Evolutionary conservation across 768 basidiomycete genomes (phyloP), one percentile per base, ranked within the genome.

Genomic region (Boletus vermiculosoides): DNA sequence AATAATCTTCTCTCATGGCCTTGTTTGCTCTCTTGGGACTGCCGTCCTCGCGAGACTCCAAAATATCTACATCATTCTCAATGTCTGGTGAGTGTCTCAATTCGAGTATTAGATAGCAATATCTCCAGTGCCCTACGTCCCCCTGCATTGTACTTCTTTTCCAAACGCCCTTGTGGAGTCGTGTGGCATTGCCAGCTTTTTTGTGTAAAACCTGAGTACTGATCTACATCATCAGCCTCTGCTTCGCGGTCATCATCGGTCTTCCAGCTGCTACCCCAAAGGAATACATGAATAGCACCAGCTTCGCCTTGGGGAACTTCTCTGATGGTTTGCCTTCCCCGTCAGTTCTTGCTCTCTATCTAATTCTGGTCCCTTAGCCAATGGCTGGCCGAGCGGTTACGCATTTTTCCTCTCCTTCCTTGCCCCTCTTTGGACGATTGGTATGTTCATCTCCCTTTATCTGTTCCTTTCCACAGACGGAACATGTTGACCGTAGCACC

Each of bases 1-100:
- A 5, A 71, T 92, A 50, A 63, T 92, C 13, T 51, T 87, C 22
- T 75, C 80, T 3, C 87, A 92, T 65, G 87, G 79, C 0, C 56
- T 84, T 1, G 66, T 88, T 25, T 90, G 88, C 62, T 86, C 86
- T 59, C 75, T 90, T 16, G 87, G 82, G 16, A 89, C 89, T 2
- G 67, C 76, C 10, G 50, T 85, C 31, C 75, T 92, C 18, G 90
- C 90, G 1, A 77, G 88, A 30, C 63, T 92, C 15, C 90, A 92
- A 67, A 84, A 79, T 20, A 69, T 87, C 10, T 92, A 87, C 62
- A 81, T 90, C 22, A 60, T 81, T n/a, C 75, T 92, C 41, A 92
- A 92, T 65, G 70, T 90, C 30, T 50, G 82, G 85, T 86, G 68
- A 55, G 86, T 74, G 7, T 50, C 41, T 56, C 10, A 6, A 12